Evolutionary conservation across 768 basidiomycete species (phyloP).

Genomic region (Boletus reticulatus): DNA sequence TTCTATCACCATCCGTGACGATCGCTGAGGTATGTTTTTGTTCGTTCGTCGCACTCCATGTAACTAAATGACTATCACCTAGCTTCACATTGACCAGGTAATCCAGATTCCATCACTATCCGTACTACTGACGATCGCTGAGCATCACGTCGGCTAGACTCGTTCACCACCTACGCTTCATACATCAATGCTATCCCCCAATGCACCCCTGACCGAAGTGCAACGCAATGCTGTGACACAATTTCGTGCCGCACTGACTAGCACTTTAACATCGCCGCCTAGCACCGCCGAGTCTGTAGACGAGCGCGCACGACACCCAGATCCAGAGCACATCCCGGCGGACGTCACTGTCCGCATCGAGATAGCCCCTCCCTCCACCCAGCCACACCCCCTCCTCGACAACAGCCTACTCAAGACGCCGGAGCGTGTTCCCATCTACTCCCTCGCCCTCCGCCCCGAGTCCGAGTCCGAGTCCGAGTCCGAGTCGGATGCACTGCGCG

Average conservation of each 20-base stretch:
- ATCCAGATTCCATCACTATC: too few species aligned
- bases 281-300: slow-evolving; percentile 11
- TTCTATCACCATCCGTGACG: too few species aligned
- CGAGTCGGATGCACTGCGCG: neutral
- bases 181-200: neutral
- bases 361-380: slow-evolving; percentile 14
- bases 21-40: too few species aligned
- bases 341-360: slow-evolving; percentile 15
- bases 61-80: too few species aligned
- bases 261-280: neutral
- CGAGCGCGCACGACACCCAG: slow-evolving; percentile 6
- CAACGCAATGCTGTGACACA: slow-evolving; percentile 11
- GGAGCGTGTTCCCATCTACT: slow-evolving; percentile 22
- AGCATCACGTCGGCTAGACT: too few species aligned
- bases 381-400: neutral
- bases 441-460: slow-evolving; percentile 11
- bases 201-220: slow-evolving; percentile 13
- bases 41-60: too few species aligned
- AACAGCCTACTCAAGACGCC: too few species aligned
- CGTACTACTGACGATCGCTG: too few species aligned
- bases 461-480: neutral
- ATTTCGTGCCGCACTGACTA: neutral
- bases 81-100: too few species aligned
- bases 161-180: too few species aligned
- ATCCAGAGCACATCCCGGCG: neutral